These are phyloP conservation scores for Diaporthe helianthi DNA, from an alignment of 2,329 filamentous ascomycete genomes.

Conservation along the genomic window DNA sequence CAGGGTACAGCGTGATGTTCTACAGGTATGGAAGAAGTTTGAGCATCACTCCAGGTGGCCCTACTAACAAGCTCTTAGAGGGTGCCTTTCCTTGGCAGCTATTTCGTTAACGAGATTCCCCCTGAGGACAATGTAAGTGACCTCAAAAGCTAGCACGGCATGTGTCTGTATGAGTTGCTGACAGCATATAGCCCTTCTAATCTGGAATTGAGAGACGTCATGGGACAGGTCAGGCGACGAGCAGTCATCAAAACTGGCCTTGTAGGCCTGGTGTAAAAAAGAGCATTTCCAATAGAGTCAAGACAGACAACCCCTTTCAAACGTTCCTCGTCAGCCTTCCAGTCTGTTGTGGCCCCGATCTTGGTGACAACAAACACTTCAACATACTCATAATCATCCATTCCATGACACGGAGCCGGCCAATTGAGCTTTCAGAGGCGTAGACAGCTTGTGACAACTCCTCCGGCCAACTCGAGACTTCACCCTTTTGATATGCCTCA, in stretches of 20 bases:
- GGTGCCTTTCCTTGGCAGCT: conserved; percentile 59
- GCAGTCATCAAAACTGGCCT: conserved; percentile 38
- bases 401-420: neutral
- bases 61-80: conserved; percentile 51
- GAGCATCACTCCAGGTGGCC: neutral
- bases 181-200: conserved; percentile 35
- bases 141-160: too few species aligned
- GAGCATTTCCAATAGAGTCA: conserved; percentile 30
- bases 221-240: neutral
- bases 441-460: neutral
- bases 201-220: neutral
- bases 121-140: conserved; percentile 68
- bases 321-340: neutral
- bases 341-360: neutral
- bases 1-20: conserved; percentile 64
- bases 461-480: neutral
- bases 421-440: neutral
- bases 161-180: neutral
- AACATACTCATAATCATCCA: neutral
- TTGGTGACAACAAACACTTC: neutral
- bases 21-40: conserved; percentile 52
- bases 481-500: neutral
- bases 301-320: neutral
- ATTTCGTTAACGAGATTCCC: conserved; percentile 61
- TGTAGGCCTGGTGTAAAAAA: conserved; percentile 26